Evolutionary conservation across 805 yeast genomes (phyloP).

Genomic region (Saccharomyces jurei): DNA sequence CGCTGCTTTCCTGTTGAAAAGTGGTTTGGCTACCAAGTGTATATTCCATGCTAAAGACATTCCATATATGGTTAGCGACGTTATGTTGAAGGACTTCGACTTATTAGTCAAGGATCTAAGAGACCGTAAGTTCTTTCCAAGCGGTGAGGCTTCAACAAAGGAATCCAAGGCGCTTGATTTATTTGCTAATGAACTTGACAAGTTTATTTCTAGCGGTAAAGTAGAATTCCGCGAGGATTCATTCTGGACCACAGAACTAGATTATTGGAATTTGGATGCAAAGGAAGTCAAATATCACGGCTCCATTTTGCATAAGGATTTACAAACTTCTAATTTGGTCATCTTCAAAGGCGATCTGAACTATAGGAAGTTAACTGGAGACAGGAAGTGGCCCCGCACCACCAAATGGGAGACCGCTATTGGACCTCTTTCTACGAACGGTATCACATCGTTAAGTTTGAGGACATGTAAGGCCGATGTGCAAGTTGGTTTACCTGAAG

Average conservation of each 20-base stretch:
- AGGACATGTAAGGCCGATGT: constrained; percentile 97
- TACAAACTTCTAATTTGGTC: constrained; percentile 58
- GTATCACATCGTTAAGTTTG: constrained; percentile 61
- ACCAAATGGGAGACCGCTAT: constrained; percentile 69
- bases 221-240: constrained; percentile 49
- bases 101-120: constrained; percentile 48
- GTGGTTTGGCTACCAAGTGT: constrained; percentile 54
- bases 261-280: constrained; percentile 63
- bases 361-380: constrained; percentile 90
- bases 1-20: constrained; percentile 59
- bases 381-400: constrained; percentile 76
- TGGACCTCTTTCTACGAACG: constrained; percentile 54
- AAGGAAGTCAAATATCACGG: constrained; percentile 45
- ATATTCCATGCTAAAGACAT: constrained; percentile 80
- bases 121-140: constrained; percentile 43
- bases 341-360: constrained; percentile 94
- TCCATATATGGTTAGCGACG: constrained; percentile 98
- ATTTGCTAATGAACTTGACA: constrained; percentile 39
- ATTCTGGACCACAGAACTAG: constrained; percentile 80
- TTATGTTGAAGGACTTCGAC: constrained; percentile 72
- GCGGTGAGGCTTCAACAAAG: constrained; percentile 8
- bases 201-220: constrained; percentile 39
- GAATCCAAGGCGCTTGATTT: constrained; percentile 38
- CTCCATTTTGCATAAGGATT: constrained; percentile 48
- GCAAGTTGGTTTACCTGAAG: constrained; percentile 71